Percentiles rank a stretch among this genome's conserved stretches.
These are phyloP conservation scores for Tephrocybe sp. DNA, from an alignment of 768 basidiomycete species.

Conservation along the genomic window DNA sequence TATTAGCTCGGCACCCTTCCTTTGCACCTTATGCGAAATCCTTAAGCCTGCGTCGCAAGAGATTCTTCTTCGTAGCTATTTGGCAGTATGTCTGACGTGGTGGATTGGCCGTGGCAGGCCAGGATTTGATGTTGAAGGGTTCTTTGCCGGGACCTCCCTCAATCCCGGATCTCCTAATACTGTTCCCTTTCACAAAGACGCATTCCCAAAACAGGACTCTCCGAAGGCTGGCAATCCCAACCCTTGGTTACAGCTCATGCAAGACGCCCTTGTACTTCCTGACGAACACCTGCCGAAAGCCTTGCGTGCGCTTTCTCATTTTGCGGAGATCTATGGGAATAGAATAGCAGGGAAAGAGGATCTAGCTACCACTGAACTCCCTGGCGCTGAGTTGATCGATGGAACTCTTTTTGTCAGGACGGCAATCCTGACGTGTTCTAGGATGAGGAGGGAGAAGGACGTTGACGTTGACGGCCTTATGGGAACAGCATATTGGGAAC, in stretches of 20 bases:
- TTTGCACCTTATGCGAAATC: constrained; percentile 44
- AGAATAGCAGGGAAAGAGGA: constrained; percentile 24
- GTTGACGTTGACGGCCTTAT: constrained; percentile 15
- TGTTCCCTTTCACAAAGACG: constrained; percentile 20
- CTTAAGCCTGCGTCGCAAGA: constrained; percentile 42
- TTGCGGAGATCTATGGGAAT: constrained; percentile 22
- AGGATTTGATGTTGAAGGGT: constrained; percentile 42
- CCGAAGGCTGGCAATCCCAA: constrained; percentile 41
- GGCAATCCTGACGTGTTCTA: constrained; percentile 45
- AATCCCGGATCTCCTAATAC: constrained; percentile 10
- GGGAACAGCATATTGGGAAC: constrained; percentile 19
- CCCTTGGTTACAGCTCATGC: constrained; percentile 56
- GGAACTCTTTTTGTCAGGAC: constrained; percentile 58
- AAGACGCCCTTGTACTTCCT: constrained; percentile 51
- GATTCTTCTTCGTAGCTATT: constrained; percentile 55
- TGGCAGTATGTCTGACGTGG: constrained; percentile 49
- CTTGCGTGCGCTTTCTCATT: constrained; percentile 37
- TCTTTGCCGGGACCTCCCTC: constrained; percentile 35
- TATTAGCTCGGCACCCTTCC: constrained; percentile 63
- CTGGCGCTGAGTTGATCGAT: constrained; percentile 45
- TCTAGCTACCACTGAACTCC: constrained; percentile 29
- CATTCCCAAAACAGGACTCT: constrained; percentile 27
- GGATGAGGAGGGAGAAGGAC: constrained; percentile 28
- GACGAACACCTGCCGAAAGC: constrained; percentile 48
- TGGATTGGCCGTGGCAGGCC: constrained; percentile 59